Conservation (phyloP, 768 basidiomycete genomes). For the Macrolepiota fuliginosa region DNA sequence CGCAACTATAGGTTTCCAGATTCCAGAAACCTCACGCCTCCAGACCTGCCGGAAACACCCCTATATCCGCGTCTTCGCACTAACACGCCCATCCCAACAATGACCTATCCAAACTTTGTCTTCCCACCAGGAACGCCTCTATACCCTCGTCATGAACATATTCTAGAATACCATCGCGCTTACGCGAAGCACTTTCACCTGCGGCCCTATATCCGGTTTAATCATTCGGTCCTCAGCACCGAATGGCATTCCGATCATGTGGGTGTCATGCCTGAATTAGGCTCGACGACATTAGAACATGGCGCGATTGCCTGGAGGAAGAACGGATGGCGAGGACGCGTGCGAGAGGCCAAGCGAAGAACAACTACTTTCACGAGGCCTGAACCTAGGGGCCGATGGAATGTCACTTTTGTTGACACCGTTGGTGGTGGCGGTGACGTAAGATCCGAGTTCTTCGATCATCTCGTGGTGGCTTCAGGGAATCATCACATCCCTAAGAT, state of each 20-base stretch:
- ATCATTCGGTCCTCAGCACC: slow-evolving; percentile 40
- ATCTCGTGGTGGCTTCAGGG: slow-evolving; percentile 55
- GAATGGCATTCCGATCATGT: slow-evolving; percentile 31
- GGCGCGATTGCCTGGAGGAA: slow-evolving; percentile 15
- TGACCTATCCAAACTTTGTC: slow-evolving; percentile 57
- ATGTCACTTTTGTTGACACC: slow-evolving; percentile 28
- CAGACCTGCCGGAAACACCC: slow-evolving; percentile 50
- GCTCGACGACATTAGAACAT: not conserved
- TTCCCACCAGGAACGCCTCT: slow-evolving; percentile 50
- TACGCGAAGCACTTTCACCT: slow-evolving; percentile 40
- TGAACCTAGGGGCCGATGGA: slow-evolving; percentile 30
- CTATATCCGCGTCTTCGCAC: slow-evolving; percentile 52
- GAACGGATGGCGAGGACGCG: slow-evolving; percentile 29
- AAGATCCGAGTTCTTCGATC: slow-evolving; percentile 38
- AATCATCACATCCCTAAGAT: slow-evolving; percentile 51
- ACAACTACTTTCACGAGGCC: too few species aligned
- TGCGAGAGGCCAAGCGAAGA: too few species aligned
- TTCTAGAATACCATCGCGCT: slow-evolving; percentile 44
- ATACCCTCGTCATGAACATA: slow-evolving; percentile 43
- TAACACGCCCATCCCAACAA: slow-evolving; percentile 54
- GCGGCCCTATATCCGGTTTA: slow-evolving; percentile 34
- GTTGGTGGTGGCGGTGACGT: not conserved
- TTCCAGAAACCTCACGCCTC: slow-evolving; percentile 29
- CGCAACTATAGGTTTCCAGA: slow-evolving; percentile 30
- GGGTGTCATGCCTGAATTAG: not conserved